Evolutionary conservation across 768 basidiomycete genomes (phyloP).

Genomic region (Lyophyllum semitale): DNA sequence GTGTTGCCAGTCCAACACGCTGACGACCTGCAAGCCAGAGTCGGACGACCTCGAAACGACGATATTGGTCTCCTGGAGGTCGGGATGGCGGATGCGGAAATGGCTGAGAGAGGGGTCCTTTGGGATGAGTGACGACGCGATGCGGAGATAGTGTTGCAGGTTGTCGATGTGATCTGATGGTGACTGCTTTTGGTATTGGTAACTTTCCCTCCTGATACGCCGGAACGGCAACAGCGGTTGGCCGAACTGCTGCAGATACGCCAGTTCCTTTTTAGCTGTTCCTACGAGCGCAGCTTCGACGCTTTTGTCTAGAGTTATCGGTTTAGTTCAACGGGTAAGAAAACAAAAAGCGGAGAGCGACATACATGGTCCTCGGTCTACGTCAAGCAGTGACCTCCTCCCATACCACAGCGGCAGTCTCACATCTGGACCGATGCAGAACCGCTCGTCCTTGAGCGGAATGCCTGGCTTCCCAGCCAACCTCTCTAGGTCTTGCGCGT

Average conservation of each 20-base stretch:
- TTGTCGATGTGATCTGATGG: slow-evolving; percentile 48
- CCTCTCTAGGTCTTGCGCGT: slow-evolving; percentile 44
- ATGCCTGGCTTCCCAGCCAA: slow-evolving; percentile 34
- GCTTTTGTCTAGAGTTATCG: slow-evolving; percentile 43
- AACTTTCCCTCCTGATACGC: slow-evolving; percentile 42
- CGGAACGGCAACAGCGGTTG: slow-evolving; percentile 46
- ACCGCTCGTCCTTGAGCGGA: slow-evolving; percentile 37
- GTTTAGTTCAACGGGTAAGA: slow-evolving; percentile 36
- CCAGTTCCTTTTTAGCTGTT: slow-evolving; percentile 48
- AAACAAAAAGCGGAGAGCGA: slow-evolving; percentile 33
- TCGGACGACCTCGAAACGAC: slow-evolving; percentile 47
- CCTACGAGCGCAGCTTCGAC: slow-evolving; percentile 41
- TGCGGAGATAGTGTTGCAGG: slow-evolving; percentile 47
- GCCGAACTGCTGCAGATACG: slow-evolving; percentile 50
- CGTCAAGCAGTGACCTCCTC: slow-evolving; percentile 48
- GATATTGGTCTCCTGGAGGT: slow-evolving; percentile 53
- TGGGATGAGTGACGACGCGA: slow-evolving; percentile 48
- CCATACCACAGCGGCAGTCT: slow-evolving; percentile 49
- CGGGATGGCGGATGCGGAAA: slow-evolving; percentile 56
- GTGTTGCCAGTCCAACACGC: no score
- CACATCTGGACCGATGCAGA: slow-evolving; percentile 49
- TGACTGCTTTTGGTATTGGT: slow-evolving; percentile 45
- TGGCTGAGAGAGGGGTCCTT: slow-evolving; percentile 34
- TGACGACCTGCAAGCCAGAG: no score
- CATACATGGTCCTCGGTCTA: slow-evolving; percentile 56